Evolutionary conservation across 441 rosid species (phyloP), one percentile per base, ranked within the genome.

Genomic region (Pelargonium fulgidum): DNA sequence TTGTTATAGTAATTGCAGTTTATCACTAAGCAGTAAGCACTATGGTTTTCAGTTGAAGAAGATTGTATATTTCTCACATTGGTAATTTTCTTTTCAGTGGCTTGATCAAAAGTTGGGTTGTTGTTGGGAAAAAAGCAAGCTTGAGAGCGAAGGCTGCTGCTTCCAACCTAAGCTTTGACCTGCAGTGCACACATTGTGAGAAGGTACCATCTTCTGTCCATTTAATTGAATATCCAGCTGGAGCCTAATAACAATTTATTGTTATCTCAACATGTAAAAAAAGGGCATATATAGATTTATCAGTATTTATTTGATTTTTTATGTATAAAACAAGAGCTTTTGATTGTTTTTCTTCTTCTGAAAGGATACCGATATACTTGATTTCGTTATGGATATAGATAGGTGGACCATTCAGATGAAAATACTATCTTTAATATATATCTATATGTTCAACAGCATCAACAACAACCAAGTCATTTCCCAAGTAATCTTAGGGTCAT

Each of bases 131-230:
- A 85, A 83, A 85, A 26, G 99, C 99, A 67, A 85, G 81, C 58
- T 71, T 79, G 71, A 86, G 72, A 79, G 86, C 96, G 8, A 84
- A 85, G 78, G 86, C 85, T 71, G 85, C 83, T 71, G 85, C 87
- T 66, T 76, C 89, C 58, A 64, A 73, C 78, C 92, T 86, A 65
- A 84, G 77, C 77, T 92, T 94, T 75, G 99, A 94, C 47, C 86
- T 77, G 70, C 92, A 92, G 74, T 94, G 99, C 76, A 81, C 75
- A 64, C 94, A 92, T 73, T 94, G 98, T 78, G 99, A 94, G 84
- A 94, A 92, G 99, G 99, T 94, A 44, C 33, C 10, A 3, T 65
- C 61, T 3, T 33, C 39, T 33, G 39, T 33, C 39, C 39, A 33
- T 33, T 0, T 5, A 33, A 33, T 50, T 4, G 54, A 48, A 4